Evolutionary conservation across 176 grass and related monocot species (phyloP).

Genomic region (Alopecurus myosuroides): DNA sequence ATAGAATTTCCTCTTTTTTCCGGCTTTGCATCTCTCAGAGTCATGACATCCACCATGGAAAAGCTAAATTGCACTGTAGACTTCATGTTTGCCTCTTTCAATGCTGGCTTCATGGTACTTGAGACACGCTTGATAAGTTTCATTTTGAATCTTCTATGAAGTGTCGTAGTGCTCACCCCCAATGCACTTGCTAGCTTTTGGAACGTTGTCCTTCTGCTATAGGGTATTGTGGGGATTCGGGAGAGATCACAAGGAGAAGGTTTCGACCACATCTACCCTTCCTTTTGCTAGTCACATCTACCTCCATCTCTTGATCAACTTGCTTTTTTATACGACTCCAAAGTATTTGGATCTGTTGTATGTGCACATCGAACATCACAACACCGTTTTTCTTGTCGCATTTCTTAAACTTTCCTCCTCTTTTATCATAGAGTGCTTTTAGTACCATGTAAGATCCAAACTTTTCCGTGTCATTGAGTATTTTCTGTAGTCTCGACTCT

Average conservation of each 20-base stretch:
- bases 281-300: neutral
- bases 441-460: neutral
- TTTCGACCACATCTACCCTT: neutral
- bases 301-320: neutral
- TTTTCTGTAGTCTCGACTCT: neutral
- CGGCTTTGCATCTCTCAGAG: neutral
- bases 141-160: neutral
- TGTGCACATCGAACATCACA: neutral
- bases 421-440: neutral
- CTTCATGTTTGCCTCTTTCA: neutral
- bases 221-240: neutral
- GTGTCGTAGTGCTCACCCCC: neutral
- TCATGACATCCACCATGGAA: neutral
- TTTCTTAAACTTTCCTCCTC: neutral
- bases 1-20: neutral
- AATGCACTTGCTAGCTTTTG: neutral
- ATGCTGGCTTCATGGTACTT: neutral
- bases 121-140: neutral
- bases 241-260: neutral
- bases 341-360: neutral
- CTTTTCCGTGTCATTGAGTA: neutral
- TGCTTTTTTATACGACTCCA: neutral
- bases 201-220: neutral
- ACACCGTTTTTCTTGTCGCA: neutral
- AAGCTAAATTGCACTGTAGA: neutral